Conservation (phyloP, 192 early-diverging fungal species). For the Backusella sp. region DNA sequence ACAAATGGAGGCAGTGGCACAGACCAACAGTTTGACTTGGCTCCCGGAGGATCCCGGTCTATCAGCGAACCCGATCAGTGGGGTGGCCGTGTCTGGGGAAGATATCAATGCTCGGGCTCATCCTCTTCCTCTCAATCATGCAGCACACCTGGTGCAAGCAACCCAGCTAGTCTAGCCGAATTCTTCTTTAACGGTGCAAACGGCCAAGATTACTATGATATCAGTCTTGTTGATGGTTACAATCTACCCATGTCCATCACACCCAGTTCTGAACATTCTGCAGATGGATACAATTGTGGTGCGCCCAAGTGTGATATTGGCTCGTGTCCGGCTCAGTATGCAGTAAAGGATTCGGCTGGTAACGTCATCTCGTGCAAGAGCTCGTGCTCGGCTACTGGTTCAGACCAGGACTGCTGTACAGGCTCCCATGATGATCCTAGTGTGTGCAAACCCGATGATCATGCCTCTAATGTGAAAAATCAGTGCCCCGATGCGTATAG, state of each 20-base stretch:
- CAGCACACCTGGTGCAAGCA: conserved; percentile 19
- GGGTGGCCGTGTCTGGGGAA: conserved; percentile 31
- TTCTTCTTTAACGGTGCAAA: conserved; percentile 27
- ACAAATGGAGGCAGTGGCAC: conserved; percentile 21
- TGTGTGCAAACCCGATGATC: conserved; percentile 8
- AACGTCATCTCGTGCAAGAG: conserved; percentile 25
- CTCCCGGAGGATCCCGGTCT: neutral
- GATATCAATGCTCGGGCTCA: conserved; percentile 12
- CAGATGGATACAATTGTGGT: conserved; percentile 20
- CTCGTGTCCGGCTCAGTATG: conserved; percentile 9
- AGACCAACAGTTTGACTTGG: conserved; percentile 15
- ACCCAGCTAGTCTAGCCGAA: conserved; percentile 31
- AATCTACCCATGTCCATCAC: conserved; percentile 27
- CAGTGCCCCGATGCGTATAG: conserved; percentile 29
- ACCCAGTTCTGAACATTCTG: neutral
- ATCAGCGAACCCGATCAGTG: conserved; percentile 16
- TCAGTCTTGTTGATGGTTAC: conserved; percentile 33
- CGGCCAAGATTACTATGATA: conserved; percentile 31
- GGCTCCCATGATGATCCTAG: conserved; percentile 9
- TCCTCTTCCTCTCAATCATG: neutral
- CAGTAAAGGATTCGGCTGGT: conserved; percentile 19
- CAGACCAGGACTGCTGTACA: conserved; percentile 25
- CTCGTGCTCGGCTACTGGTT: conserved; percentile 22
- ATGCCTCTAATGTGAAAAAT: conserved; percentile 13
- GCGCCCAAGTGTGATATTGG: conserved; percentile 19